These are phyloP conservation scores for Wickerhamomyces sp. DNA, from an alignment of 1,139 yeast species.

Conservation along the genomic window DNA sequence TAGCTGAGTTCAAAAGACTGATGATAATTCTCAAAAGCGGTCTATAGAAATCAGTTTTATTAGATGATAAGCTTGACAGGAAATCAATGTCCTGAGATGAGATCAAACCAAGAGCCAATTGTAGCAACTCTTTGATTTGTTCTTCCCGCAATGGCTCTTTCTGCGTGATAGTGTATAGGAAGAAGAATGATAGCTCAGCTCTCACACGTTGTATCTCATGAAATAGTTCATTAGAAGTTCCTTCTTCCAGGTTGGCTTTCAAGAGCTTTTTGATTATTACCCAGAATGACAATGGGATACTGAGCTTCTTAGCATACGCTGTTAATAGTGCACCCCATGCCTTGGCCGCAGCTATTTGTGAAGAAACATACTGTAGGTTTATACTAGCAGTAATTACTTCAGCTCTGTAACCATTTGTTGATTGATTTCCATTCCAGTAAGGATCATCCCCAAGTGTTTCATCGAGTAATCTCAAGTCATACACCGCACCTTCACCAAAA, in stretches of 20 bases:
- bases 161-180: slow-evolving; percentile 43
- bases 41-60: slow-evolving; percentile 43
- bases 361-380: slow-evolving; percentile 57
- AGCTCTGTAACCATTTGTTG: slow-evolving; percentile 37
- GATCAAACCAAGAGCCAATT: slow-evolving; percentile 36
- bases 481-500: slow-evolving; percentile 51
- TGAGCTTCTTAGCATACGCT: slow-evolving; percentile 43
- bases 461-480: slow-evolving; percentile 63
- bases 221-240: slow-evolving; percentile 45
- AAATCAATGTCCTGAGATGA: slow-evolving; percentile 45
- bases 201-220: slow-evolving; percentile 55
- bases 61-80: slow-evolving; percentile 35
- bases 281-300: slow-evolving; percentile 35
- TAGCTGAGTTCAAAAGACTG: slow-evolving; percentile 43
- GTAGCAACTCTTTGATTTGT: slow-evolving; percentile 22
- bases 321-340: slow-evolving; percentile 78
- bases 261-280: slow-evolving; percentile 47
- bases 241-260: slow-evolving; percentile 48
- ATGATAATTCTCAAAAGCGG: slow-evolving; percentile 57
- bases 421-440: slow-evolving; percentile 42
- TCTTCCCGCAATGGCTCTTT: slow-evolving; percentile 25
- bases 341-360: slow-evolving; percentile 67
- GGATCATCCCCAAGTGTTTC: slow-evolving; percentile 43
- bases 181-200: slow-evolving; percentile 64
- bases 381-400: slow-evolving; percentile 58